These are phyloP conservation scores for Hansenula lynferdii DNA, from an alignment of 1,139 yeast species.

Conservation along the genomic window DNA sequence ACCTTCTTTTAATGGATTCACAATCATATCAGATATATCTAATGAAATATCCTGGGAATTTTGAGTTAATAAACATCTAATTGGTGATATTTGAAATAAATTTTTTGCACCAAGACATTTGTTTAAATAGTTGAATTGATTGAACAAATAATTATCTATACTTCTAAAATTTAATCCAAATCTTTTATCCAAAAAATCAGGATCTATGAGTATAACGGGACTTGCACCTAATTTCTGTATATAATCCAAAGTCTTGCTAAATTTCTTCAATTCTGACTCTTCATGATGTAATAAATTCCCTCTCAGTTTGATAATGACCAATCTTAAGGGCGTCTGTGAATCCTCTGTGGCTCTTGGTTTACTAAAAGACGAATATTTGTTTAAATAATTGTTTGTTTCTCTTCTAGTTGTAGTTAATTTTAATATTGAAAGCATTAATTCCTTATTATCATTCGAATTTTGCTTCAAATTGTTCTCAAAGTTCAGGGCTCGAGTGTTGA, in stretches of 20 bases:
- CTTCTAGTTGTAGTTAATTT: slow-evolving; percentile 75
- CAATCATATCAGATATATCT: background rate
- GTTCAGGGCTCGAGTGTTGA: background rate
- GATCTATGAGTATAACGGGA: slow-evolving; percentile 33
- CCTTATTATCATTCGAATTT: slow-evolving; percentile 35
- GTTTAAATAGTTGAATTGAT: slow-evolving; percentile 17
- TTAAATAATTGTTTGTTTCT: slow-evolving; percentile 63
- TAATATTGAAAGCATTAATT: slow-evolving; percentile 61
- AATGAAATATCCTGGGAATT: background rate
- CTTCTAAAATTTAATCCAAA: slow-evolving; percentile 10
- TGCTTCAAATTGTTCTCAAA: slow-evolving; percentile 10
- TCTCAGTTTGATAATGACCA: slow-evolving; percentile 48
- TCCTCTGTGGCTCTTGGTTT: background rate
- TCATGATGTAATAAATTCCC: slow-evolving; percentile 27
- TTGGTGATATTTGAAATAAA: background rate
- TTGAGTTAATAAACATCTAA: slow-evolving; percentile 2
- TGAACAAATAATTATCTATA: slow-evolving; percentile 14
- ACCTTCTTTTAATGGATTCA: slow-evolving; percentile 2
- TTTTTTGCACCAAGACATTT: slow-evolving; percentile 1
- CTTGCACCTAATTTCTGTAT: slow-evolving; percentile 35
- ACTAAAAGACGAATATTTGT: slow-evolving; percentile 44
- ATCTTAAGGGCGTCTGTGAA: slow-evolving; percentile 33
- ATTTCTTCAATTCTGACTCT: slow-evolving; percentile 22
- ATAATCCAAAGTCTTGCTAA: slow-evolving; percentile 31
- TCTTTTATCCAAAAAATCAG: slow-evolving; percentile 5